These are phyloP conservation scores for Oryza punctata DNA, from an alignment of 176 grass and related monocot genomes.

Conservation along the genomic window DNA sequence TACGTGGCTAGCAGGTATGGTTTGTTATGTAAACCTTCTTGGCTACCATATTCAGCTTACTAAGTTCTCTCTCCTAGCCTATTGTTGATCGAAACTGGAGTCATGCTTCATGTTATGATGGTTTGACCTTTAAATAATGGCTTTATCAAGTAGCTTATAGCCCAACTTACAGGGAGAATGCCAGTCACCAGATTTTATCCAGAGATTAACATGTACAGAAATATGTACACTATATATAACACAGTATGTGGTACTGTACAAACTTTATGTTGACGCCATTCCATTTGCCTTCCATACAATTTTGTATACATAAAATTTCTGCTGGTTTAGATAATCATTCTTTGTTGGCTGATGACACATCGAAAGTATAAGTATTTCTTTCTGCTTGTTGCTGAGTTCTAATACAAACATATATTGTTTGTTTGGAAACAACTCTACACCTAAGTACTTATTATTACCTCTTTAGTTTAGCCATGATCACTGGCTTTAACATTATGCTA, in stretches of 20 bases:
- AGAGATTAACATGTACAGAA: background rate
- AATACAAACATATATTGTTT: background rate
- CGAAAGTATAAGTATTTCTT: background rate
- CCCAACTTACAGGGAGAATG: conserved; percentile 1
- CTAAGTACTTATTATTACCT: background rate
- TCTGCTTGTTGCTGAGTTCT: conserved; percentile 1
- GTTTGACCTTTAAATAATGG: conserved; percentile 13
- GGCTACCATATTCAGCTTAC: background rate
- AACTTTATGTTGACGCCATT: background rate
- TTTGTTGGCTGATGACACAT: conserved; percentile 7
- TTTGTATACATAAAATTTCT: background rate
- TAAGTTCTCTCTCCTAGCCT: background rate
- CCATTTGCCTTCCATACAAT: background rate
- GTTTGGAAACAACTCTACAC: conserved; percentile 7
- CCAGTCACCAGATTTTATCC: background rate
- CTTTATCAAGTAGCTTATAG: conserved; percentile 7
- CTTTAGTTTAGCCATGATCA: background rate
- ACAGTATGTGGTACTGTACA: background rate
- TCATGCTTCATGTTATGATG: conserved; percentile 5
- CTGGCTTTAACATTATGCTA: background rate
- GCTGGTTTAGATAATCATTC: background rate
- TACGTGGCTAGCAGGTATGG: conserved; percentile 78
- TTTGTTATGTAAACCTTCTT: background rate
- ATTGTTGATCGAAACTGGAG: conserved; percentile 20
- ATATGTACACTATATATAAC: conserved; percentile 2